Evolutionary conservation across 2,329 filamentous ascomycete genomes (phyloP), one percentile per base, ranked within the genome.

Genomic region (Amylocarpus encephaloides): DNA sequence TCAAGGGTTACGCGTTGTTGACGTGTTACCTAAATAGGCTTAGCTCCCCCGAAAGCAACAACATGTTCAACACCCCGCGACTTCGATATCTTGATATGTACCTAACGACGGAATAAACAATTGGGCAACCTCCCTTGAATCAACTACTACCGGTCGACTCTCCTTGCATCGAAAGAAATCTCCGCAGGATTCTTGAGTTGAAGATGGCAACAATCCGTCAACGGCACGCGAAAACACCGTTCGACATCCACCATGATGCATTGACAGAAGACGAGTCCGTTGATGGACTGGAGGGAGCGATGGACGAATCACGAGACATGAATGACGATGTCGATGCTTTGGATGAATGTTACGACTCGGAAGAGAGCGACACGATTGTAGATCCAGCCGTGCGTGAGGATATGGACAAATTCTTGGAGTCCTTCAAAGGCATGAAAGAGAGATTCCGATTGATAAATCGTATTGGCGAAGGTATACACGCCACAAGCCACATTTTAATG

Each of bases 371-470:
- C 45, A 75, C 78, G 22, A 68, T 73, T 12, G 75, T 88, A 34
- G 86, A 91, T 59, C 73, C 79, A 16, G 73, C 72, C 5, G 87
- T 95, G 12, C 79, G 82, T 54, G 82, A 90, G 47, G 93, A 98
- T 67, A 98, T 98, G 80, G 80, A 82, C 46, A 88, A 83, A 59
- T 81, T 98, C 50, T 84, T 92, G 61, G 76, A 82, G 48, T 85
- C 83, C 32, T 96, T 97, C 66, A 83, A 83, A 34, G 88, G 86
- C 46, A 94, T 97, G 67, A 85, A 80, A 58, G 78, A 88, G 62
- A 82, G 85, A 51, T 98, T 92, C 70, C 84, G 91, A 47, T 72
- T 98, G 48, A 93, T 98, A 66, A 96, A 96, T 70, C 85, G 92
- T 55, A 98, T 98, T 64, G 93, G 93, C 64, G 93, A 98, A 79